phyloP scores from a whole-genome alignment of 768 basidiomycete species.

The Wakefieldia striispora region DNA sequence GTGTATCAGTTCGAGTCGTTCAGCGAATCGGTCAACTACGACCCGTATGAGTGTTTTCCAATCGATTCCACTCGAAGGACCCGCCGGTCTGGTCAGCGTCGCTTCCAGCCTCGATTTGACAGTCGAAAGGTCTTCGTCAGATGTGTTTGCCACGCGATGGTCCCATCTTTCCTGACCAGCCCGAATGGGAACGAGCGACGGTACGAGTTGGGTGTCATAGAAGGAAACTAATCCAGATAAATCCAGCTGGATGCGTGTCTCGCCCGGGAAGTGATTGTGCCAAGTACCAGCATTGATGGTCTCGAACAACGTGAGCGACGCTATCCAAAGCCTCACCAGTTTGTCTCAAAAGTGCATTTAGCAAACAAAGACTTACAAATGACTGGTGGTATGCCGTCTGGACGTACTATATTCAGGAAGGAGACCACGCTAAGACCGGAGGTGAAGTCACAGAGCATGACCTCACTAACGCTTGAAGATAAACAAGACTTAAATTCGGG shows the following conservation, averaged over 20 bases:
- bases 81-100: constrained; percentile 8
- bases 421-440: constrained; percentile 27
- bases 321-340: not conserved
- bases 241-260: constrained; percentile 34
- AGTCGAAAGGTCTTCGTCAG: constrained; percentile 16
- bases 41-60: constrained; percentile 28
- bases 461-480: constrained; percentile 29
- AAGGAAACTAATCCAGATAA: constrained; percentile 35
- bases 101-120: constrained; percentile 9
- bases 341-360: not conserved
- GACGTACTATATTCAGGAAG: constrained; percentile 10
- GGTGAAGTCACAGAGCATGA: constrained; percentile 36
- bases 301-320: constrained; percentile 1
- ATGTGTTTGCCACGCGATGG: constrained; percentile 31
- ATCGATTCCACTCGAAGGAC: constrained; percentile 29
- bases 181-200: constrained; percentile 29
- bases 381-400: fast-evolving
- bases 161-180: constrained; percentile 27
- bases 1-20: constrained; percentile 18
- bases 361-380: not conserved
- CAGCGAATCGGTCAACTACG: constrained; percentile 10
- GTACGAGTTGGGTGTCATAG: constrained; percentile 33
- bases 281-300: constrained; percentile 24
- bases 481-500: not conserved
- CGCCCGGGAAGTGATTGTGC: constrained; percentile 36